Conservation (phyloP, 352 stramenopile species). For the Aphanomyces stellatus region DNA sequence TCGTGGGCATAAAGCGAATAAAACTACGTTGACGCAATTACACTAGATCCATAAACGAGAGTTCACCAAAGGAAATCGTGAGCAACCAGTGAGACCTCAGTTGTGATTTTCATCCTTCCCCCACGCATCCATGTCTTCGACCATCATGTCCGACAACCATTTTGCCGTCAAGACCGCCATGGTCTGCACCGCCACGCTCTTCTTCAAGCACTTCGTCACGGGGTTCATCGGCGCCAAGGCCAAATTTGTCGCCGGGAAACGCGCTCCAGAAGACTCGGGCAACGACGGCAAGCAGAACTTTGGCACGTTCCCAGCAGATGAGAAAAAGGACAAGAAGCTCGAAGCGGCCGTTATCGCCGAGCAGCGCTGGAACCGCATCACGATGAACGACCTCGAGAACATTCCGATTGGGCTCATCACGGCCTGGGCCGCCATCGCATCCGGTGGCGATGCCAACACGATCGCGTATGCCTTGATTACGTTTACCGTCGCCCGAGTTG, state of each 20-base stretch:
- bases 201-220: background rate
- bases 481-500: conserved; percentile 34
- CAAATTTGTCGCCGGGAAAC: background rate
- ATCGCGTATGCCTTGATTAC: conserved; percentile 27
- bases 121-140: too few relatives aligned
- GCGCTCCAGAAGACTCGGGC: background rate
- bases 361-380: conserved; percentile 47
- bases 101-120: too few relatives aligned
- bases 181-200: background rate
- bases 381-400: conserved; percentile 51
- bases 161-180: too few relatives aligned
- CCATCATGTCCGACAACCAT: too few relatives aligned
- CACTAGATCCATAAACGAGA: too few relatives aligned
- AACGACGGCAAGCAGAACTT: too few relatives aligned
- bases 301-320: background rate
- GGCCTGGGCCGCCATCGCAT: conserved; percentile 24
- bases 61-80: too few relatives aligned
- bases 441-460: conserved; percentile 27
- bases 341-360: conserved; percentile 21
- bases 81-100: too few relatives aligned
- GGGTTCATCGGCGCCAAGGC: background rate
- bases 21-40: too few relatives aligned
- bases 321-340: background rate
- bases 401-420: conserved; percentile 29
- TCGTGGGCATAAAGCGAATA: too few relatives aligned